Percentiles rank a stretch among this genome's conserved stretches.
Conservation (phyloP, 2,329 filamentous ascomycete genomes). For the Alternaria brassicicola region DNA sequence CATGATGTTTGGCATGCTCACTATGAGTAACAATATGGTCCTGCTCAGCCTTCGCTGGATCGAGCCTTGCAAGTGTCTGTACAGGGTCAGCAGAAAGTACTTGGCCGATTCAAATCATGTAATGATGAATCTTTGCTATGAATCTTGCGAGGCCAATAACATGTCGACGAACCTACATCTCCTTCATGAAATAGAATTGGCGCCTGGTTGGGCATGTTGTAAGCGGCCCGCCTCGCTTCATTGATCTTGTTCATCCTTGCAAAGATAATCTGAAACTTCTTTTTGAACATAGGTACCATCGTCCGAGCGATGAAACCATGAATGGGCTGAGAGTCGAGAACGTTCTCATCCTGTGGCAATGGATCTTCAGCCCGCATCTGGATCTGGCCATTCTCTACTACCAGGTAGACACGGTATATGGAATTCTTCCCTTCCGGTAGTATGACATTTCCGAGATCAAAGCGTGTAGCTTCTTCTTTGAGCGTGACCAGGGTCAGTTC, state of each 20-base stretch:
- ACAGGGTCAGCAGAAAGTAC: not conserved
- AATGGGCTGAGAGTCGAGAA: conserved; percentile 28
- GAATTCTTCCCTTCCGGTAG: conserved; percentile 24
- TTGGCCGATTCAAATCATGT: not conserved
- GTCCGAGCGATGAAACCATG: conserved; percentile 30
- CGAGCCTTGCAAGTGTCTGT: conserved; percentile 26
- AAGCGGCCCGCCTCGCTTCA: conserved; percentile 27
- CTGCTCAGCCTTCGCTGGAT: conserved; percentile 7
- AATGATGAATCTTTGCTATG: not conserved
- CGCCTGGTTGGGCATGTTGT: conserved; percentile 21
- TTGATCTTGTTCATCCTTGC: conserved; percentile 32
- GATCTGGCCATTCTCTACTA: conserved; percentile 25
- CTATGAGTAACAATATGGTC: conserved; percentile 3
- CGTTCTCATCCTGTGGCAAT: conserved; percentile 24
- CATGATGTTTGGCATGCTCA: not conserved
- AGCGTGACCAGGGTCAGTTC: conserved; percentile 28
- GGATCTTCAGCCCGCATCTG: conserved; percentile 28
- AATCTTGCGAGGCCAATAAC: not conserved
- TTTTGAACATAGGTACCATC: conserved; percentile 31
- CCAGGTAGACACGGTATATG: conserved; percentile 20
- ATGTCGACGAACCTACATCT: conserved; percentile 25
- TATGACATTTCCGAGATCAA: conserved; percentile 41
- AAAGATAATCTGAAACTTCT: conserved; percentile 34
- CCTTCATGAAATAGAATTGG: conserved; percentile 23
- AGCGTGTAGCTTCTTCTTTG: conserved; percentile 26